Percentiles rank a stretch among this genome's conserved stretches.
These are phyloP conservation scores for Ascochyta fabae DNA, from an alignment of 2,329 filamentous ascomycete species.

Conservation along the genomic window DNA sequence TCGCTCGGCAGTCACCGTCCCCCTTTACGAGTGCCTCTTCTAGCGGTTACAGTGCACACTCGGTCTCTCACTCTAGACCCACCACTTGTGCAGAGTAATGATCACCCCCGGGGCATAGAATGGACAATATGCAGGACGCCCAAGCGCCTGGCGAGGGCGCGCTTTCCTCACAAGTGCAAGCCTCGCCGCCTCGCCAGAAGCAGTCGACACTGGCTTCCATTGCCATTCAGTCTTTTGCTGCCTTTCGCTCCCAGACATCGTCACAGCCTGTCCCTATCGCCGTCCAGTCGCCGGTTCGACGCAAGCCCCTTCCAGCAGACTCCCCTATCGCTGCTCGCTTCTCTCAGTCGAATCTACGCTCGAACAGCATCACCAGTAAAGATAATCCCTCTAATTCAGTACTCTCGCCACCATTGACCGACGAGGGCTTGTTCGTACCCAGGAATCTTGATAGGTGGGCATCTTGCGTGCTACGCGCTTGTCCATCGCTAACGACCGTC, in stretches of 20 bases:
- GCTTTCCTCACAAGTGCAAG: slow-evolving; percentile 26
- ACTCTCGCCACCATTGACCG: slow-evolving; percentile 42
- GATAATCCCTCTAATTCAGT: slow-evolving; percentile 32
- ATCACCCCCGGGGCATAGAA: slow-evolving; percentile 30
- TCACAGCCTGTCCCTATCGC: slow-evolving; percentile 48
- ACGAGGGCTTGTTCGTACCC: slow-evolving; percentile 44
- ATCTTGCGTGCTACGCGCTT: slow-evolving; percentile 1
- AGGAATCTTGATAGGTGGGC: slow-evolving; percentile 50
- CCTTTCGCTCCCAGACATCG: slow-evolving; percentile 52
- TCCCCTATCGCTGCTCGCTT: slow-evolving; percentile 56
- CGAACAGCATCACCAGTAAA: slow-evolving; percentile 42
- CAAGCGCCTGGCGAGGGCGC: slow-evolving; percentile 34
- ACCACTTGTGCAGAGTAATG: slow-evolving; percentile 48
- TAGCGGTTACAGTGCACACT: slow-evolving; percentile 27
- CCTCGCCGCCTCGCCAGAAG: slow-evolving; percentile 41
- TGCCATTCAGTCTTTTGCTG: slow-evolving; percentile 52
- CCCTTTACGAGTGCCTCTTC: slow-evolving; percentile 39
- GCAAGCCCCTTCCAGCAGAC: slow-evolving; percentile 62
- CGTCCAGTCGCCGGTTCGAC: slow-evolving; percentile 53
- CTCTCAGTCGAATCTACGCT: slow-evolving; percentile 52
- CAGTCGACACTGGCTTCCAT: slow-evolving; percentile 49
- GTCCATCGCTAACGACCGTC: slow-evolving; percentile 22
- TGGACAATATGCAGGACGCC: slow-evolving; percentile 43
- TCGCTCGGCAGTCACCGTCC: slow-evolving; percentile 31
- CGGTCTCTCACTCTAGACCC: slow-evolving; percentile 25